Evolutionary conservation across 2,329 filamentous ascomycete genomes (phyloP).

Genomic region (Trichophyton benhamiae): DNA sequence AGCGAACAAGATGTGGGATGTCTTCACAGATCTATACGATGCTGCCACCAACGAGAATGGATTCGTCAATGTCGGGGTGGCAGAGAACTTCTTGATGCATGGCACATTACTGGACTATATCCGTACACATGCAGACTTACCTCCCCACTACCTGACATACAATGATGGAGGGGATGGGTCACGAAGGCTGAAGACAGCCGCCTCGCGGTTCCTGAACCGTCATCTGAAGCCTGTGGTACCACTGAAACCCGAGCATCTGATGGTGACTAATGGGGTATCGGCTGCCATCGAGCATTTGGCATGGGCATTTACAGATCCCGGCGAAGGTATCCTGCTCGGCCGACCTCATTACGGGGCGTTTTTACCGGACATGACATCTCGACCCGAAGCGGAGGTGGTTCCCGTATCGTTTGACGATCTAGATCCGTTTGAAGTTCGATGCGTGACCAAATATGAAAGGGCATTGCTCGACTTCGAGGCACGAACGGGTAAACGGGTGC

Average conservation of each 20-base stretch:
- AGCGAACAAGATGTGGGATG: constrained; percentile 29
- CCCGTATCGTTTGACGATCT: constrained; percentile 26
- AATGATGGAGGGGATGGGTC: constrained; percentile 29
- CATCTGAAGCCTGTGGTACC: constrained; percentile 27
- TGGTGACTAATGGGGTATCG: constrained; percentile 29
- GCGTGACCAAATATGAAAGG: constrained; percentile 27
- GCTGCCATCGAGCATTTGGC: constrained; percentile 33
- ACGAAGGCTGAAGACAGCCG: constrained; percentile 27
- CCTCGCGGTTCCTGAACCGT: constrained; percentile 32
- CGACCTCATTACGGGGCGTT: constrained; percentile 40
- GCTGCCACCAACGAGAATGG: constrained; percentile 27
- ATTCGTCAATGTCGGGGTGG: constrained; percentile 24
- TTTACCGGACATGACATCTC: constrained; percentile 37
- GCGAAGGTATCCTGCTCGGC: constrained; percentile 37
- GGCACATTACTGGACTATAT: constrained; percentile 29
- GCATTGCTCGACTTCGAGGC: constrained; percentile 23
- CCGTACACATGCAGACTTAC: constrained; percentile 26
- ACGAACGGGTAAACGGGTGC: constrained; percentile 23
- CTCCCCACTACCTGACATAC: constrained; percentile 30
- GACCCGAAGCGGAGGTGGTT: constrained; percentile 30
- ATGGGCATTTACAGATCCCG: constrained; percentile 31
- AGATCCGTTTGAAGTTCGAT: constrained; percentile 28
- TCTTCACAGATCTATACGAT: constrained; percentile 37
- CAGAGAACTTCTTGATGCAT: constrained; percentile 29
- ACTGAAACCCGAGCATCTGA: constrained; percentile 19